Conservation (phyloP, 1,284 basidiomycete species). For the Tilletia walkeri region DNA sequence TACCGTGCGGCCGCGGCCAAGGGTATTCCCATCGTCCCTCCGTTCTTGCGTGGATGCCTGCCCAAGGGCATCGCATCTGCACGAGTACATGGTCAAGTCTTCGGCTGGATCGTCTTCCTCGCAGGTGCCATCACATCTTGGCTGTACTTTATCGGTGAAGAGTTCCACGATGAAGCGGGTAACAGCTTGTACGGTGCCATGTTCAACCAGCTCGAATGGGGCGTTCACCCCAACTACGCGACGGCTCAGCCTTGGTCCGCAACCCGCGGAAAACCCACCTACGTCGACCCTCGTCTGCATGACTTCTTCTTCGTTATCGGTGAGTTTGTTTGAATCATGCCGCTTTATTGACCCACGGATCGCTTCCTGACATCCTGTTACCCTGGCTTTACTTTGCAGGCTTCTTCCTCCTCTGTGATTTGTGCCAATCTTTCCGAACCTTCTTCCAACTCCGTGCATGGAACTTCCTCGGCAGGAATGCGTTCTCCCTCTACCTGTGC, state of each 20-base stretch:
- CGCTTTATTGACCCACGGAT: not conserved
- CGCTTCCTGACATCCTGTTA: not conserved
- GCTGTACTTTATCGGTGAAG: slow-evolving; percentile 23
- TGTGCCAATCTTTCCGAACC: slow-evolving; percentile 34
- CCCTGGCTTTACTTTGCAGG: not conserved
- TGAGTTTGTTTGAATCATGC: not conserved
- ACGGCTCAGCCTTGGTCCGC: slow-evolving; percentile 29
- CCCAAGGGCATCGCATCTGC: slow-evolving; percentile 15
- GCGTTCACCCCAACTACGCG: slow-evolving; percentile 37
- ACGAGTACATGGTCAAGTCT: slow-evolving; percentile 37
- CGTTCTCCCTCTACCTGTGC: slow-evolving; percentile 43
- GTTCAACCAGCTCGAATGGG: slow-evolving; percentile 34
- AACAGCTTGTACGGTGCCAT: slow-evolving; percentile 14
- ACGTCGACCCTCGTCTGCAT: slow-evolving; percentile 25
- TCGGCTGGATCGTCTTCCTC: slow-evolving; percentile 46
- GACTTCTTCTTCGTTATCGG: slow-evolving; percentile 34
- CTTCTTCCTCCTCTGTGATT: slow-evolving; percentile 44
- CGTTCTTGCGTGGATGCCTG: slow-evolving; percentile 4
- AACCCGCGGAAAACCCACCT: slow-evolving; percentile 27
- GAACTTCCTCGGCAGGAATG: slow-evolving; percentile 41
- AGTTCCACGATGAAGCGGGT: slow-evolving; percentile 27
- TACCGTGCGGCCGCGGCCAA: slow-evolving; percentile 41
- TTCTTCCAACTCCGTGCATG: slow-evolving; percentile 44
- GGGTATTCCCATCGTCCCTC: slow-evolving; percentile 33
- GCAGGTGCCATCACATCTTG: slow-evolving; percentile 33